Evolutionary conservation across 306 rosid species (phyloP).

Genomic region (Sechiopsis laciniata): DNA sequence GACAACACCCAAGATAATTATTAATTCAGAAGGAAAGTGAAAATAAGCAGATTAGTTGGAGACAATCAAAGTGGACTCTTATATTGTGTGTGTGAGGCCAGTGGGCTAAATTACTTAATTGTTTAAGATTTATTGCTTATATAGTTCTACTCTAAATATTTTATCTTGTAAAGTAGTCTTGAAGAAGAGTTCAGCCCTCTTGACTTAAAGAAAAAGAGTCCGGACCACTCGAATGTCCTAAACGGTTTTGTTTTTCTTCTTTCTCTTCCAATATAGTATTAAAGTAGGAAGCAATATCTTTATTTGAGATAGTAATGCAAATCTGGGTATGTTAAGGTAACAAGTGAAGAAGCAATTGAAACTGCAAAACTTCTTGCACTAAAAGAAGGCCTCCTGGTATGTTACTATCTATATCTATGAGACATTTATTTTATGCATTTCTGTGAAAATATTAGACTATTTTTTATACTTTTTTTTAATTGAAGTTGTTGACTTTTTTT

Average conservation of each 20-base stretch:
- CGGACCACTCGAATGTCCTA: neutral
- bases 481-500: neutral
- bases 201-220: too few species aligned
- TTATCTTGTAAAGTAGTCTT: too few species aligned
- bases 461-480: neutral
- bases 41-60: too few species aligned
- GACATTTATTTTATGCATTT: neutral
- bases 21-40: too few species aligned
- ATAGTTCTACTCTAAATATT: too few species aligned
- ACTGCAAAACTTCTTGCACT: conserved; percentile 57
- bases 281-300: neutral
- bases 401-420: neutral
- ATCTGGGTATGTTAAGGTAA: neutral
- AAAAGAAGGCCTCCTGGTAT: conserved; percentile 80
- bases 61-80: too few species aligned
- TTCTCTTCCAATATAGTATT: neutral
- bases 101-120: too few species aligned
- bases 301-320: neutral
- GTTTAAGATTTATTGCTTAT: too few species aligned
- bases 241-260: neutral
- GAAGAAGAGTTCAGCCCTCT: neutral
- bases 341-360: conserved; percentile 68
- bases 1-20: too few species aligned
- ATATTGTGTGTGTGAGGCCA: too few species aligned
- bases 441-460: neutral